A percentile compares a stretch with the other conserved stretches of the same genome.
phyloP scores from a whole-genome alignment of 2,329 filamentous ascomycete genomes.

The Penicillium sp. region DNA sequence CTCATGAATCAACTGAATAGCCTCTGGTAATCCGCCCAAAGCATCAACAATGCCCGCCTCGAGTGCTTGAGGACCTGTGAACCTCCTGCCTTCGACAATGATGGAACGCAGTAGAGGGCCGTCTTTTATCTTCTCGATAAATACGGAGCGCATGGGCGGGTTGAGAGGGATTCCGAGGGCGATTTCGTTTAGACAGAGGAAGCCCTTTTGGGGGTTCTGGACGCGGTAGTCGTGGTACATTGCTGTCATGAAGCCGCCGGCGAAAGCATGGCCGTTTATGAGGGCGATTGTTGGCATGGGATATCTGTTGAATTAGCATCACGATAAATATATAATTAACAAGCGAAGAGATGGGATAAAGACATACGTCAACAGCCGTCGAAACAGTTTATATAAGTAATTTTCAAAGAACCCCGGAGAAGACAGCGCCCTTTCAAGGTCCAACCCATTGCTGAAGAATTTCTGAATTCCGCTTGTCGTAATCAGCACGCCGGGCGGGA shows the following conservation, averaged over 20 bases:
- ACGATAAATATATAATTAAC: background rate
- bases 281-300: slow-evolving; percentile 81
- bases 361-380: slow-evolving; percentile 56
- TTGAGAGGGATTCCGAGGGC: slow-evolving; percentile 74
- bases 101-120: slow-evolving; percentile 56
- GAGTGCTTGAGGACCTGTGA: slow-evolving; percentile 60
- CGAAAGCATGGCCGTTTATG: slow-evolving; percentile 76
- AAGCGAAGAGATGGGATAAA: background rate
- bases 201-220: slow-evolving; percentile 67
- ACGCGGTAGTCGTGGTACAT: slow-evolving; percentile 82
- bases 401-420: slow-evolving; percentile 60
- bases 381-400: slow-evolving; percentile 62
- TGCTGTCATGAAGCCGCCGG: slow-evolving; percentile 74
- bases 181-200: slow-evolving; percentile 75
- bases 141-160: slow-evolving; percentile 69
- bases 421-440: slow-evolving; percentile 62
- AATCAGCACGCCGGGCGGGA: slow-evolving; percentile 68
- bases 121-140: slow-evolving; percentile 61
- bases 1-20: slow-evolving; percentile 57
- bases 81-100: slow-evolving; percentile 70
- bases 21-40: slow-evolving; percentile 62
- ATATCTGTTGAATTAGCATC: slow-evolving; percentile 43
- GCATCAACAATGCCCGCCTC: slow-evolving; percentile 66
- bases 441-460: slow-evolving; percentile 81
- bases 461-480: slow-evolving; percentile 73